These are phyloP conservation scores for Geotrichum reessii DNA, from an alignment of 1,139 yeast genomes.

Conservation along the genomic window DNA sequence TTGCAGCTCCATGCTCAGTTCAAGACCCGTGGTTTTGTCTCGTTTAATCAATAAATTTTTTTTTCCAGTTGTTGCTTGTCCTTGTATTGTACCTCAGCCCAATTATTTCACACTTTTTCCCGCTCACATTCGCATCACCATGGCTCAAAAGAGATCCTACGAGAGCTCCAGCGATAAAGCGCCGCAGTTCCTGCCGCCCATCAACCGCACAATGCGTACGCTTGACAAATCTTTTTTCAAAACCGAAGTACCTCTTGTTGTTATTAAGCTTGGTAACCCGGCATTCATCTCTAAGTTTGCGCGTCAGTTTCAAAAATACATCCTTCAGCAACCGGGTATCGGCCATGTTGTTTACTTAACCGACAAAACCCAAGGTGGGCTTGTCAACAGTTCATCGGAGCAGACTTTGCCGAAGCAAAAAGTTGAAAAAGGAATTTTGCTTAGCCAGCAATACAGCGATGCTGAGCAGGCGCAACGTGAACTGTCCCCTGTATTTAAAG, in stretches of 20 bases:
- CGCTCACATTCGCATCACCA: background rate
- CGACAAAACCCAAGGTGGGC: slow-evolving; percentile 20
- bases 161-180: slow-evolving; percentile 1
- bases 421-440: slow-evolving; percentile 53
- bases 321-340: slow-evolving; percentile 57
- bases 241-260: slow-evolving; percentile 52
- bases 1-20: background rate
- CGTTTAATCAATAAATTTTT: background rate
- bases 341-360: slow-evolving; percentile 55
- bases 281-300: slow-evolving; percentile 45
- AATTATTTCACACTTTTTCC: background rate
- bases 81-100: background rate
- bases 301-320: slow-evolving; percentile 49
- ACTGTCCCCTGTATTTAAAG: slow-evolving; percentile 42
- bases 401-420: slow-evolving; percentile 10
- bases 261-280: slow-evolving; percentile 66
- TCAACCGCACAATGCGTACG: slow-evolving; percentile 55
- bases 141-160: slow-evolving; percentile 5
- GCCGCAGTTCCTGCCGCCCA: slow-evolving; percentile 49
- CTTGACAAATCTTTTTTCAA: slow-evolving; percentile 63
- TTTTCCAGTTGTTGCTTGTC: background rate
- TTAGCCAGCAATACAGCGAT: slow-evolving; percentile 48
- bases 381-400: slow-evolving; percentile 8
- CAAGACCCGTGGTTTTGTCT: background rate
- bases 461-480: slow-evolving; percentile 39